phyloP scores from a whole-genome alignment of 2,329 filamentous ascomycete genomes.

The Fonsecaea nubica region DNA sequence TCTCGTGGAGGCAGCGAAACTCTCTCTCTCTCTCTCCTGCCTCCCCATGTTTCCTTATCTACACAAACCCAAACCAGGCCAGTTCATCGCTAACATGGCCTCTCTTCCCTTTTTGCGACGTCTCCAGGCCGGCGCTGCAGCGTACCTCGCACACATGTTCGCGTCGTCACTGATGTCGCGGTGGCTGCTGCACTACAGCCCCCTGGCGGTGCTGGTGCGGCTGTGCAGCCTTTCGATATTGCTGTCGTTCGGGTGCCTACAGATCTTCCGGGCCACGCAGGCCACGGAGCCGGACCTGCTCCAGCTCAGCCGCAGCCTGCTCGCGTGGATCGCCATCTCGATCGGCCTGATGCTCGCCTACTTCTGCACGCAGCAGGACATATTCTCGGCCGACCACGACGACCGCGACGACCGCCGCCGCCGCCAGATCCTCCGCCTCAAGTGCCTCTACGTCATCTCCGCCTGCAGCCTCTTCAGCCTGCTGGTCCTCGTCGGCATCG shows the following conservation, averaged over 20 bases:
- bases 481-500: slow-evolving; percentile 12
- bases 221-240: slow-evolving; percentile 52
- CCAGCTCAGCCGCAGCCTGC: slow-evolving; percentile 36
- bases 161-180: slow-evolving; percentile 40
- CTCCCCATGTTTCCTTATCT: slow-evolving; percentile 67
- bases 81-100: background rate
- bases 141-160: slow-evolving; percentile 40
- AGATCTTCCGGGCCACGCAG: slow-evolving; percentile 35
- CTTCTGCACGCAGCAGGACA: slow-evolving; percentile 39
- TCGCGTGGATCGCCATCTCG: slow-evolving; percentile 37
- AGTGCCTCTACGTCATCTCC: slow-evolving; percentile 38
- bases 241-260: slow-evolving; percentile 37
- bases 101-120: background rate
- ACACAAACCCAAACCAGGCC: slow-evolving; percentile 55
- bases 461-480: slow-evolving; percentile 4
- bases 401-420: slow-evolving; percentile 36
- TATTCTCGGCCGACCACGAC: slow-evolving; percentile 26
- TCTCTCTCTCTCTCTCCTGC: too few species aligned
- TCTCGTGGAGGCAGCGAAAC: background rate
- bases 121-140: slow-evolving; percentile 36
- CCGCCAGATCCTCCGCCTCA: slow-evolving; percentile 36
- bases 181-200: slow-evolving; percentile 82
- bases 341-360: slow-evolving; percentile 37
- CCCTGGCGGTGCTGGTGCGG: slow-evolving; percentile 76
- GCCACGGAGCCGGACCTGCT: slow-evolving; percentile 36